Conservation (phyloP, 306 rosid genomes). For the Corylus heterophylla region DNA sequence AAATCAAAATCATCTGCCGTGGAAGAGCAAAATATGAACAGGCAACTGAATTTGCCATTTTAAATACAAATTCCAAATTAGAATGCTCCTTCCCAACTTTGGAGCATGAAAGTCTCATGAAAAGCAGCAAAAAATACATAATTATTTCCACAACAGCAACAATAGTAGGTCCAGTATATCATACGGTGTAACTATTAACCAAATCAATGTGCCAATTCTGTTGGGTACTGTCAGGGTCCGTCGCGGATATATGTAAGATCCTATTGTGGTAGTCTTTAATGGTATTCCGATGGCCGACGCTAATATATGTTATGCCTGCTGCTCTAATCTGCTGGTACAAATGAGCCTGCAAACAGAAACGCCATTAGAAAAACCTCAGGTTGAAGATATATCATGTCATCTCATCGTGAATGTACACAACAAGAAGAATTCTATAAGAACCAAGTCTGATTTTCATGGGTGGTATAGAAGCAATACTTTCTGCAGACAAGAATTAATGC, state of each 20-base stretch:
- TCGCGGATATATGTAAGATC: conserved; percentile 52
- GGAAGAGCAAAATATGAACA: background rate
- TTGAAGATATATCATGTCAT: conserved; percentile 1
- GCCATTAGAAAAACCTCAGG: conserved; percentile 21
- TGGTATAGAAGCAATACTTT: background rate
- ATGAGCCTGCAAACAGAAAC: conserved; percentile 59
- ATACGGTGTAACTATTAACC: conserved; percentile 32
- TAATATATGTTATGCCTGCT: conserved; percentile 81
- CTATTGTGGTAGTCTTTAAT: conserved; percentile 54
- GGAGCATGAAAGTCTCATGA: background rate
- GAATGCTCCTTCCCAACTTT: background rate
- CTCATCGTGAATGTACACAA: background rate
- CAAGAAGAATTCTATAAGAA: background rate
- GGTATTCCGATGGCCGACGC: conserved; percentile 83
- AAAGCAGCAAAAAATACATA: background rate
- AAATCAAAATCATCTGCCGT: too few relatives aligned
- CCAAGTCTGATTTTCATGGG: background rate
- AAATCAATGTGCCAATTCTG: conserved; percentile 65
- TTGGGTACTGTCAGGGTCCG: conserved; percentile 34
- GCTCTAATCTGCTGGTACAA: conserved; percentile 62
- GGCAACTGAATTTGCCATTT: background rate
- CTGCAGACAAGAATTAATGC: background rate
- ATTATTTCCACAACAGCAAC: background rate
- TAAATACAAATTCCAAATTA: background rate
- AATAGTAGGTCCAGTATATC: background rate